A percentile compares a stretch with the other conserved stretches of the same genome.
Evolutionary conservation across 2,329 filamentous ascomycete species (phyloP).

Genomic region (Myriosclerotinia curreyana): DNA sequence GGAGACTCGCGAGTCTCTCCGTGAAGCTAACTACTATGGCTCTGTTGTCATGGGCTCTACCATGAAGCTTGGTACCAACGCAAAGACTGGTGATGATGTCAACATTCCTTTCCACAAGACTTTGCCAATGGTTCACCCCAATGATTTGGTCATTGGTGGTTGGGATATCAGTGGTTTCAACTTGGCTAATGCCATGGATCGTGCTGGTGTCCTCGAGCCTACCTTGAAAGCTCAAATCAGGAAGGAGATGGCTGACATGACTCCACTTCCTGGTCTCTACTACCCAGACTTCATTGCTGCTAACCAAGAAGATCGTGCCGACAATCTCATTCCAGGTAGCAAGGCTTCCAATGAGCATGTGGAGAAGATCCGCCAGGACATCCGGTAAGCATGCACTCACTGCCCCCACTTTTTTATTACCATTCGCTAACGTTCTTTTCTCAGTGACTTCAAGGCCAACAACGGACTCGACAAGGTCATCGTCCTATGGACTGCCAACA

Average conservation of each 20-base stretch:
- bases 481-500: slow-evolving; percentile 98
- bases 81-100: slow-evolving; percentile 79
- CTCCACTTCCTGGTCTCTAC: slow-evolving; percentile 91
- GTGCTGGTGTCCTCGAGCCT: slow-evolving; percentile 92
- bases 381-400: slow-evolving; percentile 56
- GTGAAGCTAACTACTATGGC: slow-evolving; percentile 93
- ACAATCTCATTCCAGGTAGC: slow-evolving; percentile 80
- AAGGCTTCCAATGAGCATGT: slow-evolving; percentile 87
- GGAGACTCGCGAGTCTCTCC: slow-evolving; percentile 89
- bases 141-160: slow-evolving; percentile 90
- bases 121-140: slow-evolving; percentile 94
- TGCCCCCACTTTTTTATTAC: no score
- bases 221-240: slow-evolving; percentile 82
- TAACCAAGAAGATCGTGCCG: slow-evolving; percentile 94
- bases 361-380: slow-evolving; percentile 88
- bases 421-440: neutral
- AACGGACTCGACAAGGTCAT: slow-evolving; percentile 92
- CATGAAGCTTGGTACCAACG: slow-evolving; percentile 89
- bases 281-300: slow-evolving; percentile 99
- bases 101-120: slow-evolving; percentile 95
- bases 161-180: slow-evolving; percentile 97
- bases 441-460: slow-evolving; percentile 79
- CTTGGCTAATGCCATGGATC: slow-evolving; percentile 89
- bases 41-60: slow-evolving; percentile 97
- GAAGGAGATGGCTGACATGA: slow-evolving; percentile 89